phyloP scores from a whole-genome alignment of 2,329 filamentous ascomycete species.

The Dothideomycetes sp. region DNA sequence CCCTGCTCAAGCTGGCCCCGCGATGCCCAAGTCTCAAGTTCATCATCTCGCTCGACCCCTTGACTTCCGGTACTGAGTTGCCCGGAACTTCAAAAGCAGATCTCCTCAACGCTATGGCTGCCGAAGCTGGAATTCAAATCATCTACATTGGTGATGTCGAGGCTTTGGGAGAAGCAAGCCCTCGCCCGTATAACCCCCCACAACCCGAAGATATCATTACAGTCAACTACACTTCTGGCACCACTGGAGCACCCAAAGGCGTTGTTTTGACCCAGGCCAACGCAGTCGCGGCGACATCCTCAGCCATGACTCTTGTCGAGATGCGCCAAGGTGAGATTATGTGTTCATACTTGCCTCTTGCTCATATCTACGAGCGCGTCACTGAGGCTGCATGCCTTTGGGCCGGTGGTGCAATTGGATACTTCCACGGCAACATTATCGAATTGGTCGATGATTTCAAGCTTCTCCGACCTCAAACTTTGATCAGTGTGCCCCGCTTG shows the following conservation, averaged over 20 bases:
- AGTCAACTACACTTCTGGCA: slow-evolving; percentile 85
- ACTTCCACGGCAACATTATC: slow-evolving; percentile 85
- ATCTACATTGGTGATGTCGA: slow-evolving; percentile 76
- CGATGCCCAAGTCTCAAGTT: slow-evolving; percentile 72
- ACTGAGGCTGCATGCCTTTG: slow-evolving; percentile 67
- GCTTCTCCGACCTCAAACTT: slow-evolving; percentile 67
- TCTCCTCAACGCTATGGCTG: slow-evolving; percentile 66
- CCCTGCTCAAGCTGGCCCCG: slow-evolving; percentile 70
- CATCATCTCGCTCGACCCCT: slow-evolving; percentile 75
- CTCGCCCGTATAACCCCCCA: slow-evolving; percentile 62
- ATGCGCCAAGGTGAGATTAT: slow-evolving; percentile 53
- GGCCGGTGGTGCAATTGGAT: slow-evolving; percentile 68
- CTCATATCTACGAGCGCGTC: slow-evolving; percentile 87
- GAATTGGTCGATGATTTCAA: slow-evolving; percentile 88
- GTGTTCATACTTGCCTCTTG: slow-evolving; percentile 83
- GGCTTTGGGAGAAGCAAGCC: slow-evolving; percentile 62
- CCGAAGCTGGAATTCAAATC: slow-evolving; percentile 65
- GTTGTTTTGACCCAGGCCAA: slow-evolving; percentile 75
- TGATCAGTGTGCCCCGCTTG: slow-evolving; percentile 82
- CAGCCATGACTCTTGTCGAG: slow-evolving; percentile 47
- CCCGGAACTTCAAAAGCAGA: slow-evolving; percentile 69
- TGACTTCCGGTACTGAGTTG: slow-evolving; percentile 65
- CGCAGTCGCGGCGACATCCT: slow-evolving; percentile 63
- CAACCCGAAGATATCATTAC: slow-evolving; percentile 69
- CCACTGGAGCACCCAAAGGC: slow-evolving; percentile 73